Base-by-base conservation (phyloP, 2,329 filamentous ascomycete genomes). In the Zopfia rhizophila region DNA sequence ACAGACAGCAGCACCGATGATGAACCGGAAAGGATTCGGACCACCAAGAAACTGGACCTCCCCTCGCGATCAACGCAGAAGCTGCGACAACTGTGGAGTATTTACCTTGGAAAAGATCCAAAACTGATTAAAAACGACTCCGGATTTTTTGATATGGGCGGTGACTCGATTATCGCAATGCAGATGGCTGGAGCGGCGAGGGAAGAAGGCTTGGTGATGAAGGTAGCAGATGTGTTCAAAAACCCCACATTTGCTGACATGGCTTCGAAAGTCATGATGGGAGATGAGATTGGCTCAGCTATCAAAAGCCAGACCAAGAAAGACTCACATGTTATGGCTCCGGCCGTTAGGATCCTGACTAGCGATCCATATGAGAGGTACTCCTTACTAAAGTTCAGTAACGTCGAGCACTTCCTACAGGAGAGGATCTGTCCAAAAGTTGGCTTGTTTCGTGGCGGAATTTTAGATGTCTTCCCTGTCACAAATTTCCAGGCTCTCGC, bases 401-500 rank as follows among this genome's bases (percentile, higher is more conserved):
- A n/a, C n/a, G n/a, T n/a, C n/a, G n/a, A n/a, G n/a, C n/a, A n/a
- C n/a, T n/a, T n/a, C n/a, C n/a, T n/a, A n/a, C n/a, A n/a, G n/a
- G n/a, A n/a, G n/a, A n/a, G n/a, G n/a, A n/a, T n/a, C n/a, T n/a
- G n/a, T n/a, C n/a, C n/a, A n/a, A 6, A n/a, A 18, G 12, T 22
- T n/a, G 12, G 16, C 16, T 10, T 38, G 10, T 38, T 27, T 16
- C 14, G 14, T 7, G 33, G 21, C 25, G 21, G 21, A 8, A 37
- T 43, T 22, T n/a, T 7, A 22, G 31, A 35, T 22, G 39, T 43
- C 4, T 37, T 21, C 23, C 39, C 39, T n/a, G 29, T 38, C 12
- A 43, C 39, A 16, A 14, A 43, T 18, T 43, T 38, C 27, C 39
- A 43, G 25, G 31, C 24, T 4, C 25, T 31, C 13, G 38, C 38